Base-by-base conservation (phyloP, 78 protist species). In the Tieghemostelium lacteum region DNA sequence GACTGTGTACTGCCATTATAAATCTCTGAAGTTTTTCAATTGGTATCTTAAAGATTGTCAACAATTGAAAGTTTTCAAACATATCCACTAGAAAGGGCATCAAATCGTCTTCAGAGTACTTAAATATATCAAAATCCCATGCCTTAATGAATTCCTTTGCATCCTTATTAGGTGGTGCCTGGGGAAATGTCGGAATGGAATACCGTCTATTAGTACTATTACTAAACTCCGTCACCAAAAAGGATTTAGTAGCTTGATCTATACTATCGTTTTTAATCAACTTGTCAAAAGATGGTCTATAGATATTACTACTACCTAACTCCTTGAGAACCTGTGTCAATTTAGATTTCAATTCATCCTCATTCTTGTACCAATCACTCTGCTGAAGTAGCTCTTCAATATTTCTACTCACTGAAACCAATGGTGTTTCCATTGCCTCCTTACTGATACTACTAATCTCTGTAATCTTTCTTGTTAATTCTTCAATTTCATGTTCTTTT, bases 61-160 rank as follows among this genome's bases (percentile, higher is more conserved):
- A 54, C 28, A 88, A 29, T 49, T 77, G 88, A 65, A 75, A 88
- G 58, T 88, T 88, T 52, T 88, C 93, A 88, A 88, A 88, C 93
- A 88, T 88, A 28, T 75, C 93, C 0, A 88, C 86, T 14, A 75
- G 29, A 52, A 88, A 12, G 28, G 88, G 93, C 88, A 88, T 72
- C n/a, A 88, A 50, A 33, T 88, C 93, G 14, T 88, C 93, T 24
- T 69, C 78, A 4, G 73, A 55, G 31, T 88, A 88, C 50, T 57
- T 62, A 33, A 88, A 77, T 7, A 72, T 87, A 63, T 88, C 93
- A 55, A 88, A 88, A 1, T 74, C 65, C 93, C 86, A 88, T 12
- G 75, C 76, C 20, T 77, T 70, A 36, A 88, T 77, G 17, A 69
- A 86, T 36, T 86, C 87, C 24, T 75, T 86, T 26, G 86, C 73